Evolutionary conservation across 2,329 filamentous ascomycete species (phyloP), one percentile per base, ranked within the genome.

Genomic region (Lachnellula cervina): DNA sequence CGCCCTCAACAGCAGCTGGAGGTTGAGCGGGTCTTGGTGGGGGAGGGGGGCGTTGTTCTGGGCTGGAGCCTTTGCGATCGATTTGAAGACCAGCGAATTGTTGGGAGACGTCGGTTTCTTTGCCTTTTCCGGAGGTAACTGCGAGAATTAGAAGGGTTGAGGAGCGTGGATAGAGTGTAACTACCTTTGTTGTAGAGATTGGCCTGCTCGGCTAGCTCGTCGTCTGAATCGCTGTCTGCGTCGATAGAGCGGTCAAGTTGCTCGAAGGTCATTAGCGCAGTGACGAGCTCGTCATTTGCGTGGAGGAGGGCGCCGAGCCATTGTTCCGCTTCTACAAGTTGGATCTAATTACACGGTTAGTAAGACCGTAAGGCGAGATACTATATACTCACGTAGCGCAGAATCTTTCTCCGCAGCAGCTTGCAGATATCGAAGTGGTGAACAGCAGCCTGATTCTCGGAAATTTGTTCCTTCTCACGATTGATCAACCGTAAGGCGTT

Each of bases 221-320:
- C 84, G 55, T 88, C 84, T 1, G 83, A 87, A 70, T 88, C 84
- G 62, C 83, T 87, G 68, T 88, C 85, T 5, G 84, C 84, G 62
- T 90, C 88, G 60, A 93, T 88, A 48, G 89, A 91, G 58, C 87
- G 85, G 69, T 99, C 93, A 60, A 97, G 82, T 64, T 97, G 89
- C 72, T 97, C 93, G 68, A 91, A 99, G 0, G 91, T 89, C 83
- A 96, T 96, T 55, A 99, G 79, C 1, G 92, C 90, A 59, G 87
- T 87, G 42, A 97, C 89, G n/a, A 99, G 85, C 72, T 96, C 89
- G 66, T 99, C 94, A 66, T 99, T 97, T 61, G 93, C 92, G 66
- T 94, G 90, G 17, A 99, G 84, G 4, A 99, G 79, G 58, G 90
- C 87, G 43, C 93, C 94, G 8, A 99, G 85, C 79, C 89, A 97